Evolutionary conservation across 2,329 filamentous ascomycete species (phyloP).

Genomic region (Nakataea oryzae): DNA sequence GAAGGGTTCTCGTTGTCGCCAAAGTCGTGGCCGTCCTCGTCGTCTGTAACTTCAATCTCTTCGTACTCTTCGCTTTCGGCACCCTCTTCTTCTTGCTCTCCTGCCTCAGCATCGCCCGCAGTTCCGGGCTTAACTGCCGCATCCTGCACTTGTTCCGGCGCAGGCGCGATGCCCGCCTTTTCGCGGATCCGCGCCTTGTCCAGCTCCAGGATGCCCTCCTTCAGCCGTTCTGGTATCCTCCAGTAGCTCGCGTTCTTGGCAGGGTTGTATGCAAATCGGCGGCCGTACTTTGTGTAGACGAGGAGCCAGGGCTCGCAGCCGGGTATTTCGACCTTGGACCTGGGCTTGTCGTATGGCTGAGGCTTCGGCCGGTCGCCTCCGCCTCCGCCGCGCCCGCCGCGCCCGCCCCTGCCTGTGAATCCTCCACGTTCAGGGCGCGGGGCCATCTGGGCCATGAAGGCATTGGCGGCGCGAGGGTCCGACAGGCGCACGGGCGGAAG

Average conservation of each 20-base stretch:
- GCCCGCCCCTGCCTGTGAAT: slow-evolving; percentile 30
- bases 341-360: slow-evolving; percentile 72
- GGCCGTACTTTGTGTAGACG: slow-evolving; percentile 82
- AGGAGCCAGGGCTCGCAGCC: slow-evolving; percentile 80
- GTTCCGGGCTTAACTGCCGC: slow-evolving; percentile 2
- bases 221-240: slow-evolving; percentile 83
- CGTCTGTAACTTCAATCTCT: slow-evolving; percentile 59
- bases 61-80: slow-evolving; percentile 67
- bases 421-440: slow-evolving; percentile 29
- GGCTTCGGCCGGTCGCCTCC: slow-evolving; percentile 49
- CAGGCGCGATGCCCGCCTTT: slow-evolving; percentile 28
- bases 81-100: slow-evolving; percentile 23
- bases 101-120: slow-evolving; percentile 11
- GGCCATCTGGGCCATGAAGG: slow-evolving; percentile 46
- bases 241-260: slow-evolving; percentile 84
- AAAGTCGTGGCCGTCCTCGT: slow-evolving; percentile 41
- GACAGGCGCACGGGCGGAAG: slow-evolving; percentile 30
- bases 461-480: slow-evolving; percentile 46
- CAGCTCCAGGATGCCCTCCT: slow-evolving; percentile 63
- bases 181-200: slow-evolving; percentile 62
- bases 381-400: slow-evolving; percentile 39
- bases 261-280: slow-evolving; percentile 84
- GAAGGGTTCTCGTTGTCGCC: slow-evolving; percentile 33
- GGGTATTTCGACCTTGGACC: slow-evolving; percentile 68
- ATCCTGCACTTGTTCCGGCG: slow-evolving; percentile 10